Evolutionary conservation across 208 protist species (phyloP), one percentile per base, ranked within the genome.

Genomic region (Trypanosomatidae sp.): DNA sequence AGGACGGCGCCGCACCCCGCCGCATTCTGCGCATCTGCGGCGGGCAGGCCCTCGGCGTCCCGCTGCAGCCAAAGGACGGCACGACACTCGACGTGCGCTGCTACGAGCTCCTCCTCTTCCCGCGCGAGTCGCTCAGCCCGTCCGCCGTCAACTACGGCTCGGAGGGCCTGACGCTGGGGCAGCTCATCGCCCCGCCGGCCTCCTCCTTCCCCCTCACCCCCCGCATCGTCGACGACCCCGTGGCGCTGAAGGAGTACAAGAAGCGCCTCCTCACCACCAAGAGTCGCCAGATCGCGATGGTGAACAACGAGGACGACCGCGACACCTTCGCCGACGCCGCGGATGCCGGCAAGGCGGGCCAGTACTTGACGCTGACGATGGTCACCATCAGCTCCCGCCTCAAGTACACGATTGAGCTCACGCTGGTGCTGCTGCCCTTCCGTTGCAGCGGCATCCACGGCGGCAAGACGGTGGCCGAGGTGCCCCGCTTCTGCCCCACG

Each of bases 21-120:
- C 88, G 89, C 59, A 82, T 92, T 39, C 76, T 95, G 87, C 91
- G 90, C 44, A 73, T 95, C 53, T 95, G 91, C 66, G 91, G 91
- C 33, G 91, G 91, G 22, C 79, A 88, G 73, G 79, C 76, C 0
- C 65, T 87, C 41, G 74, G 81, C 47, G 44, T 80, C 28, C 77
- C 81, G 25, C 67, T 85, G 15, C 46, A 62, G 22, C 55, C 79
- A 1, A 65, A 83, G 10, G 39, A 59, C 28, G 79, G 73, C 30
- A 33, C 69, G 12, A 68, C 75, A 17, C 60, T 86, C 19, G 83
- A 86, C 58, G 86, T 88, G 55, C 85, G 86, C 46, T 88, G 88
- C 73, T 93, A 93, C 78, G 85, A 93, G 77, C 76, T 93, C 2
- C 69, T 93, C 17, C 79, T 93, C 58, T 93, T 93, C 62, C 76